phyloP scores from a whole-genome alignment of 139 green algal species.

The Chlorella sp. region DNA sequence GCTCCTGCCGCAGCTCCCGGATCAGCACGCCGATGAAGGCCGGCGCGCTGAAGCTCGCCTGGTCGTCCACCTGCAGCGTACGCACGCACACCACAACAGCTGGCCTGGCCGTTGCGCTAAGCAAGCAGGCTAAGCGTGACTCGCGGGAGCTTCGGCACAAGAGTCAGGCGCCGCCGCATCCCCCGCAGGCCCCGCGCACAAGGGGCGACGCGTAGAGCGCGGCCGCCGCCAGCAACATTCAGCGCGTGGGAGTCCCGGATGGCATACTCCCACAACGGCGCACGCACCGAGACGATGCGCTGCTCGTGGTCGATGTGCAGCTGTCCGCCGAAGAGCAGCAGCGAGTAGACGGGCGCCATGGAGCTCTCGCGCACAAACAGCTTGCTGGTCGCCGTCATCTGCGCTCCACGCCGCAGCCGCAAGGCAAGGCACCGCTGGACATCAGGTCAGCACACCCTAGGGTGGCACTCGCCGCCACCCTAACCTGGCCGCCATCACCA shows the following conservation, averaged over 20 bases:
- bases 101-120: too few species aligned
- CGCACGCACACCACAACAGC: neutral
- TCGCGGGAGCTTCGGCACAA: neutral
- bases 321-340: conserved; percentile 81
- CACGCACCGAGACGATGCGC: conserved; percentile 33
- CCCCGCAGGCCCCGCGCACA: neutral
- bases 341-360: conserved; percentile 71
- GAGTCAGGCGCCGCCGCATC: too few species aligned
- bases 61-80: conserved; percentile 42
- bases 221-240: neutral
- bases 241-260: neutral
- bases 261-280: conserved; percentile 5
- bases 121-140: neutral
- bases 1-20: conserved; percentile 54
- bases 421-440: too few species aligned
- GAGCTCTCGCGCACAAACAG: conserved; percentile 63
- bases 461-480: neutral
- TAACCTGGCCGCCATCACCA: too few species aligned
- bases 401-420: too few species aligned
- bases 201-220: neutral
- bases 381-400: conserved; percentile 27
- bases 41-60: conserved; percentile 56
- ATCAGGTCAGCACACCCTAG: neutral
- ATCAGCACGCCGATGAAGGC: conserved; percentile 63
- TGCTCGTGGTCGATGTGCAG: conserved; percentile 45